Base-by-base conservation (phyloP, 2,329 filamentous ascomycete species). In the Cordyceps fumosorosea region DNA sequence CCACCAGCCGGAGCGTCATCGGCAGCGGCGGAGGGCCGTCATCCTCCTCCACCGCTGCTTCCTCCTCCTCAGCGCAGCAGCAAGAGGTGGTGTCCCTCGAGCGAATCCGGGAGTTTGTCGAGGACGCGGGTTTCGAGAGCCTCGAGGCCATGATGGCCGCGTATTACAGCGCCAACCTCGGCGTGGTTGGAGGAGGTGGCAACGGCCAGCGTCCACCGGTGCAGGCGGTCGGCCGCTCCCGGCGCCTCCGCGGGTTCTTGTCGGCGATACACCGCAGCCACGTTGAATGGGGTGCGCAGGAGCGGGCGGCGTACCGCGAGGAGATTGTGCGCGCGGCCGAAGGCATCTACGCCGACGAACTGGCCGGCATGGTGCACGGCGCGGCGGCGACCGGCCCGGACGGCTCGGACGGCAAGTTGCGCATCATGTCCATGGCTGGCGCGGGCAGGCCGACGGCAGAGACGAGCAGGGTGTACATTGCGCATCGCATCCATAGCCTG, bases 301-400 rank as follows among this genome's bases (percentile, higher is more conserved):
- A 64, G 50, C 60, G 56, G 26, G 45, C 20, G 6, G 47, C 54
- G 7, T 64, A 64, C n/a, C 53, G 34, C 34, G 65, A 47, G 65
- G 62, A 64, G 29, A 53, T 64, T 7, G 60, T 42, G 10, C 62
- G 62, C 10, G 62, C 62, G 5, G 62, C 62, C 2, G 62, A 64
- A 18, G 37, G 22, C 18, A 60, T 60, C 4, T 60, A 60, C 6
- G 58, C 58, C 1, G 61, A 56, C 22, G 61, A 63, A 16, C 42
- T 63, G 14, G 40, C 37, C 5, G 50, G n/a, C 16, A 51, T 58
- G 60, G 47, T 53, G 12, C 22, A 44, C 24, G 60, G 37, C 7
- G 53, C 60, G 10, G 34, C 53, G 3, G 47, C 20, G 53, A 62
- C 37, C 20, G 45, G 48, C 26, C 48, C 5, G 11, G 34, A 14